phyloP scores from a whole-genome alignment of 129 eudicot species.

The Flaveria sonorensis region DNA sequence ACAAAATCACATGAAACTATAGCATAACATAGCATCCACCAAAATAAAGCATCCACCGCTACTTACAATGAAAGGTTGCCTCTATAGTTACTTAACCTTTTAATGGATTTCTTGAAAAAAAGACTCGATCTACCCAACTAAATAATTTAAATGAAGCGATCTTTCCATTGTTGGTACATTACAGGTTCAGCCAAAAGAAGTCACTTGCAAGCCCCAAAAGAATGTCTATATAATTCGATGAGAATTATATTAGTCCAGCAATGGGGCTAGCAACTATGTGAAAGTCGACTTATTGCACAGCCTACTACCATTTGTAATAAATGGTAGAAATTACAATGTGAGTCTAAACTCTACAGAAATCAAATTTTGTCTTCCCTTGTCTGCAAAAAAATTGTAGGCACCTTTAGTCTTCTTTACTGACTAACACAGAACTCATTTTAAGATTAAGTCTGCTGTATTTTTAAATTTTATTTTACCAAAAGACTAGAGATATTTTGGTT shows the following conservation, averaged over 20 bases:
- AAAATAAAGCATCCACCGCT: neutral
- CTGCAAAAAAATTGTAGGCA: neutral
- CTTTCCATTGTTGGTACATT: neutral
- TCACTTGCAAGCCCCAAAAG: neutral
- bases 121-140: neutral
- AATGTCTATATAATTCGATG: neutral
- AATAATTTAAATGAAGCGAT: neutral
- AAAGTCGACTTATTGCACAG: conserved; percentile 5
- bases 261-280: neutral
- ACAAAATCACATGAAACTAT: neutral
- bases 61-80: neutral
- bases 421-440: neutral
- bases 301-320: neutral
- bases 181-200: neutral
- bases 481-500: neutral
- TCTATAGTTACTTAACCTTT: neutral
- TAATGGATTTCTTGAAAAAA: neutral
- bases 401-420: neutral
- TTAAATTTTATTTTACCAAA: neutral
- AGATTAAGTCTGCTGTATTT: neutral
- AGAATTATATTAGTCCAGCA: neutral
- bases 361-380: neutral
- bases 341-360: neutral
- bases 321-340: neutral
- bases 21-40: neutral